Percentiles rank a stretch among this genome's conserved stretches.
Evolutionary conservation across 768 basidiomycete genomes (phyloP).

Genomic region (Tubosaeta brunneosetosa): DNA sequence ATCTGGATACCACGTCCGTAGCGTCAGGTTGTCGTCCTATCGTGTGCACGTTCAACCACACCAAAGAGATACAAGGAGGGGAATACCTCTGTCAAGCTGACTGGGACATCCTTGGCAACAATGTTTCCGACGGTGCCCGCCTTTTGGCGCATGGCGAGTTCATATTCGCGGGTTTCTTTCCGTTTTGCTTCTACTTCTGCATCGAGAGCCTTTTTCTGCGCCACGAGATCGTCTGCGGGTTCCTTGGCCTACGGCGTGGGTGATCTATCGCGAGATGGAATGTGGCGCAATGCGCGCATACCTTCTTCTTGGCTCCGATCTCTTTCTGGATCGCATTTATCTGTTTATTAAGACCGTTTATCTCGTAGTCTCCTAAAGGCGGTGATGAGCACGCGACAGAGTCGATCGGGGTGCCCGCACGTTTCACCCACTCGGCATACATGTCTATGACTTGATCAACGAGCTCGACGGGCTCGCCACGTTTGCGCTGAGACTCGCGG

Average conservation of each 20-base stretch:
- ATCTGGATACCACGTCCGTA: conserved; percentile 83
- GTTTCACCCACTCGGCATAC: conserved; percentile 92
- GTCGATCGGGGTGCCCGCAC: conserved; percentile 42
- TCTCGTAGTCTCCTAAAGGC: conserved; percentile 77
- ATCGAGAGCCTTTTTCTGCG: conserved; percentile 81
- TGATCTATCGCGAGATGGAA: not conserved
- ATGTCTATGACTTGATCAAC: conserved; percentile 92
- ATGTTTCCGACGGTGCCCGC: conserved; percentile 87
- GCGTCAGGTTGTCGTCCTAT: conserved; percentile 85
- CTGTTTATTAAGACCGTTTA: conserved; percentile 71
- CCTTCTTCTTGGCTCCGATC: conserved; percentile 93
- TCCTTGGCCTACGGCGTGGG: conserved; percentile 69
- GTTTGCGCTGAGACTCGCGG: conserved; percentile 86
- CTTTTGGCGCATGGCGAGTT: conserved; percentile 72
- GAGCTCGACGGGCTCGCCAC: conserved; percentile 83
- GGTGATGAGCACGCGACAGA: not conserved
- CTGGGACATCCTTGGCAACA: conserved; percentile 80
- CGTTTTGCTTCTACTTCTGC: conserved; percentile 70
- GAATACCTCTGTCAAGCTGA: conserved; percentile 80
- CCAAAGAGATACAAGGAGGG: not conserved
- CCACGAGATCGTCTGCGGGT: conserved; percentile 81
- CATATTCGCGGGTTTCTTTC: conserved; percentile 73
- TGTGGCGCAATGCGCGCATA: conserved; percentile 16
- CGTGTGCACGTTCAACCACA: not conserved
- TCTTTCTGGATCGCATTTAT: conserved; percentile 92